Evolutionary conservation across 441 rosid species (phyloP).

Genomic region (Syzygium malaccense): DNA sequence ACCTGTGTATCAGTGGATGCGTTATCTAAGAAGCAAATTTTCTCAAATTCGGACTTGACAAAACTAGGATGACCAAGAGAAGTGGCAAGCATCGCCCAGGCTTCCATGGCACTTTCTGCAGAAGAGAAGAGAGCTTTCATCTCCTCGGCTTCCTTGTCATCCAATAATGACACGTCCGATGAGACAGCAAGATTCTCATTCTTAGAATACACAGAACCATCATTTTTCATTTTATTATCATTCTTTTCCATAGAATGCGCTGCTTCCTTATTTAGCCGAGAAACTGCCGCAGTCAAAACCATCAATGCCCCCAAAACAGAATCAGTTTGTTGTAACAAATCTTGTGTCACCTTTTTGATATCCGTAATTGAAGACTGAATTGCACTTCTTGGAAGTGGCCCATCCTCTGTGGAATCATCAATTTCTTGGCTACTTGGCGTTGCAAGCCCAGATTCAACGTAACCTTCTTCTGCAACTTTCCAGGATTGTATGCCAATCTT

Average conservation of each 20-base stretch:
- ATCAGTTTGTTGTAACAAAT: slow-evolving; percentile 77
- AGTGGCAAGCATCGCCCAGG: slow-evolving; percentile 99
- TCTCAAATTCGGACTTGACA: slow-evolving; percentile 94
- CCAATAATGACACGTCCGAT: slow-evolving; percentile 25
- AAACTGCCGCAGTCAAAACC: slow-evolving; percentile 72
- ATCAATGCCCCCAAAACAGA: slow-evolving; percentile 82
- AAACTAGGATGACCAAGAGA: slow-evolving; percentile 94
- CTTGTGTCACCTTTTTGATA: slow-evolving; percentile 74
- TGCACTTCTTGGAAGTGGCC: slow-evolving; percentile 14
- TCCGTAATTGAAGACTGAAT: slow-evolving; percentile 71
- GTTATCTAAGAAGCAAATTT: slow-evolving; percentile 85
- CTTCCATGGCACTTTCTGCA: slow-evolving; percentile 98
- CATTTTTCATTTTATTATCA: slow-evolving; percentile 12
- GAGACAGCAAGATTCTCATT: slow-evolving; percentile 35
- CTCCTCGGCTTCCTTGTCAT: slow-evolving; percentile 74
- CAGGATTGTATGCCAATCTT: slow-evolving; percentile 67
- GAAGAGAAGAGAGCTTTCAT: slow-evolving; percentile 77
- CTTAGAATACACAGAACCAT: slow-evolving; percentile 14
- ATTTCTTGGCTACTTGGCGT: slow-evolving; percentile 36
- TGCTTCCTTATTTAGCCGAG: slow-evolving; percentile 58
- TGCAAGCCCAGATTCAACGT: slow-evolving; percentile 89
- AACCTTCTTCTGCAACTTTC: slow-evolving; percentile 69
- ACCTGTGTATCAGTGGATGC: slow-evolving; percentile 88
- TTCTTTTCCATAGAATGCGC: slow-evolving; percentile 22
- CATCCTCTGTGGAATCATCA: slow-evolving; percentile 32